Evolutionary conservation across 202 grass and related monocot genomes (phyloP).

Genomic region (Zoysia matrella): DNA sequence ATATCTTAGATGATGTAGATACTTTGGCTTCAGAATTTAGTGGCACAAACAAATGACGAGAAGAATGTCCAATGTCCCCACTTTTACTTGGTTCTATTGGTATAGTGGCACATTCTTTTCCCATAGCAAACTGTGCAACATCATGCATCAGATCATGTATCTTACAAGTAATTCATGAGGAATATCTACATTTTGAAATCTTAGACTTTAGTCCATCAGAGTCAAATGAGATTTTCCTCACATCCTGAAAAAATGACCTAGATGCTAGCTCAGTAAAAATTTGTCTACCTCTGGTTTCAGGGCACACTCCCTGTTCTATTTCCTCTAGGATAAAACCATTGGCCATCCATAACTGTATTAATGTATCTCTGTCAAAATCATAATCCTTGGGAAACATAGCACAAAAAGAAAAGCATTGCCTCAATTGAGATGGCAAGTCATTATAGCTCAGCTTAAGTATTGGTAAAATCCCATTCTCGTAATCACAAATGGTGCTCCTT

Average conservation of each 20-base stretch:
- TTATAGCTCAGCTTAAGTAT: constrained; percentile 7
- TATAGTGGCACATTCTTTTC: constrained; percentile 19
- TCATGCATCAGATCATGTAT: constrained; percentile 44
- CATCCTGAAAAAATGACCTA: constrained; percentile 46
- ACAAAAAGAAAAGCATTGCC: too few relatives aligned
- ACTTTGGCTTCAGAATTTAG: accelerated
- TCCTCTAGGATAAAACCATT: too few relatives aligned
- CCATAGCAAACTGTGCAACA: constrained; percentile 37
- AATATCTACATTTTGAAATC: neutral
- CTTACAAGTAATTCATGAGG: neutral
- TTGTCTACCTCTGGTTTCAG: too few relatives aligned
- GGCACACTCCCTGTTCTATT: too few relatives aligned
- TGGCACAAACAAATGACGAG: constrained; percentile 2
- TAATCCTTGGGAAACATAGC: too few relatives aligned
- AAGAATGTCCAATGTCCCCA: too few relatives aligned
- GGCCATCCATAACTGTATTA: too few relatives aligned
- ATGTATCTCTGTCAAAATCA: too few relatives aligned
- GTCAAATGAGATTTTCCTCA: neutral
- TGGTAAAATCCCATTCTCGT: neutral
- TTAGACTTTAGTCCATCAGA: too few relatives aligned
- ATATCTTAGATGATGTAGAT: constrained; percentile 19
- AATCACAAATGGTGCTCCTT: neutral
- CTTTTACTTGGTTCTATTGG: neutral
- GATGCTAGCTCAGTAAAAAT: neutral
- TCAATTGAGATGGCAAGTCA: too few relatives aligned